Evolutionary conservation across 1,284 basidiomycete species (phyloP), one percentile per base, ranked within the genome.

Genomic region (Microstroma glucosiphilum): DNA sequence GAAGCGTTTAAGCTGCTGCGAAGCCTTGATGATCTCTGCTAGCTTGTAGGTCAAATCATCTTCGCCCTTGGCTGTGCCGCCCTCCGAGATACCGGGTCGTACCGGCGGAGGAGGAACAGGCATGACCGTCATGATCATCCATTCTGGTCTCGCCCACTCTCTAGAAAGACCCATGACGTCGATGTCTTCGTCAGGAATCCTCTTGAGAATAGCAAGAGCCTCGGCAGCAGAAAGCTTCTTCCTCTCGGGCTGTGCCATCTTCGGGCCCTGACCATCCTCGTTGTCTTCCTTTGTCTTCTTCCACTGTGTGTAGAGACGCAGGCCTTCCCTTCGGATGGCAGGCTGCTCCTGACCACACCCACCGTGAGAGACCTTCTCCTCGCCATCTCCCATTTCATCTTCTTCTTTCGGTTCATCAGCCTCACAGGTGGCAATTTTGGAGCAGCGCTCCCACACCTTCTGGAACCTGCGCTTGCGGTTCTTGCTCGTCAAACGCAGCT

Each of bases 1-100:
- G 76, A 92, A 91, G 75, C 91, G 86, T 58, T 91, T 86, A 17
- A 99, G 89, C 66, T 90, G 92, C 21, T 88, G 89, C 62, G 91
- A 96, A 6, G 93, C 89, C 77, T 96, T 94, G 82, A 98, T 92
- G 78, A 98, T 93, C 69, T 97, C 93, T 51, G 91, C 90, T 1
- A 99, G 85, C 80, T 98, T 98, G 84, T 96, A 97, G 0, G 96
- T 98, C 84, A 99, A 84, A 82, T 98, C 96, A 77, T 98, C 96
- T 81, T 99, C 96, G 72, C 91, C 92, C 56, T 92, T 87, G 86
- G 94, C 92, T 0, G 90, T 88, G 60, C 93, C 94, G 43, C 94
- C 94, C 73, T 98, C 94, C 21, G 92, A 89, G 63, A 98, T 96
- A 80, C 92, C 96, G 0, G 96, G 96, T 56, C 96, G 90, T 58